Evolutionary conservation across 495 filamentous ascomycete species (phyloP), one percentile per base, ranked within the genome.

Genomic region (Pseudotulostoma volvatum): DNA sequence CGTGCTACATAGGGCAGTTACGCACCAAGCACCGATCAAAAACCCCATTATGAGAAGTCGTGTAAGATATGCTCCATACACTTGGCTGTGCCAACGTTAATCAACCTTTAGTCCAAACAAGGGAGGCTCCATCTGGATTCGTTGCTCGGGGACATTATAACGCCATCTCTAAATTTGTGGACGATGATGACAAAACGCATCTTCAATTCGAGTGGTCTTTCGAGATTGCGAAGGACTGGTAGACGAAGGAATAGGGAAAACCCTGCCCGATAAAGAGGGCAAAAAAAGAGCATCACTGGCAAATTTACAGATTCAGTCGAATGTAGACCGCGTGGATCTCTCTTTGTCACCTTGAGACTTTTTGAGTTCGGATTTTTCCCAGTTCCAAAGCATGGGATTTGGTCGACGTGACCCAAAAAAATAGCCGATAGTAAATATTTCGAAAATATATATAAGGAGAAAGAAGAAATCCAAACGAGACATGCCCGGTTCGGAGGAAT

Each of bases 151-250:
- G 84, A 36, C 68, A 78, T 56, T 97, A 96, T 66, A 74, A 80
- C 34, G 88, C 84, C 14, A 62, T 70, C 35, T 90, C 81, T 37
- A 81, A 71, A 56, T 96, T 97, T 59, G 64, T 90, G 39, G 90
- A 97, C 54, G 90, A 97, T 44, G 90, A 97, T 61, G 68, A 82
- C 44, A 72, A 83, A 55, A 74, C 66, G 20, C 84, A 96, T 57
- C 67, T 97, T 30, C 61, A 76, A 49, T 96, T 97, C 60, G 77
- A 87, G 40, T 97, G 90, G 90, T 68, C 73, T 36, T 95, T 97
- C 49, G 79, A 93, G 47, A 93, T 97, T 52, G 70, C 74, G 56
- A 97, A 95, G 69, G 81, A 88, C 53, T 96, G 90, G 92, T 28
- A 28, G 11, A 11, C 23, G 23, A 28, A 28, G 5, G 23, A 11